Evolutionary conservation across 257 asterid species (phyloP), one percentile per base, ranked within the genome.

Genomic region (Vinca minor): DNA sequence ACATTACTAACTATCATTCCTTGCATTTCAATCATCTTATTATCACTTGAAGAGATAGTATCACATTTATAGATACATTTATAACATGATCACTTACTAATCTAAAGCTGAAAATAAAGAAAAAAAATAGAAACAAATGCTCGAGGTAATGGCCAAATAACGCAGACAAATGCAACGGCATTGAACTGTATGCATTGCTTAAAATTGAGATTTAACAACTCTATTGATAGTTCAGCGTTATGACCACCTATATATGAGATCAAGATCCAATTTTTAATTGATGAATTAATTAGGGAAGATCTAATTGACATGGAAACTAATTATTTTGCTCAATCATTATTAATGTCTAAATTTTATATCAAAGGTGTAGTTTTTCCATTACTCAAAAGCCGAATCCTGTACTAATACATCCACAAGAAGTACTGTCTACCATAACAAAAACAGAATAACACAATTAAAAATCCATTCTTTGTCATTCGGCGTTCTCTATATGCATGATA

Each of bases 11-110:
- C 21, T 2, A n/a, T 26, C 54, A 28, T 46, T 42, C 44, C 38
- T 39, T 28, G 62, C 36, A 25, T 17, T 60, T 38, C 42, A 69
- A n/a, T n/a, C n/a, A n/a, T n/a, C n/a, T n/a, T n/a, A n/a, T n/a
- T n/a, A 39, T 32, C 46, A 47, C 39, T 15, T 29, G 8, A 59
- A 14, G 41, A n/a, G 4, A 7, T 21, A 9, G 6, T n/a, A 1
- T 36, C 53, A 7, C 45, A 12, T n/a, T n/a, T n/a, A n/a, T n/a
- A n/a, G n/a, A n/a, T n/a, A n/a, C n/a, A n/a, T n/a, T n/a, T 26
- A 28, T n/a, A n/a, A n/a, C n/a, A n/a, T n/a, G n/a, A 50, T 61
- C 14, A 15, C 31, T 31, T 34, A 8, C 25, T 2, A 46, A 63
- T 63, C 36, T 25, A 62, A 17, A 61, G 38, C 2, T n/a, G 23